These are phyloP conservation scores for Fraxinus angustifolia DNA, from an alignment of 305 asterid species.

Conservation along the genomic window DNA sequence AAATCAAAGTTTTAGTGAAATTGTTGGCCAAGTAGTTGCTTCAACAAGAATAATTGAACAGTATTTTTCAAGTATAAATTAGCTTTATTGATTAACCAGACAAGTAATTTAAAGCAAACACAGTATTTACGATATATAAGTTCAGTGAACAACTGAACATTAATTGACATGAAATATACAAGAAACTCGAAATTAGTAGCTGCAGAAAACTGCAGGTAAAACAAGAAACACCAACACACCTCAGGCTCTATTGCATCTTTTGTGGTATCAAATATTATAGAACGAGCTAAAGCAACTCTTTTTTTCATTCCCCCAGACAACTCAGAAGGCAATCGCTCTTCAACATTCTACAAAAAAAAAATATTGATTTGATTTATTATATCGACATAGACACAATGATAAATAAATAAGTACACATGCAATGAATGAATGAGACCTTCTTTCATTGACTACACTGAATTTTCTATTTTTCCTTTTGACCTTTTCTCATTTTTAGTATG, in stretches of 20 bases:
- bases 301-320: conserved; percentile 99
- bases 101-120: not conserved
- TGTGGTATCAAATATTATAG: conserved; percentile 82
- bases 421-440: conserved; percentile 15
- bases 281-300: conserved; percentile 96
- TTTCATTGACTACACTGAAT: conserved; percentile 8
- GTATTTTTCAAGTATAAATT: not conserved
- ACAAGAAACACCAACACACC: conserved; percentile 36
- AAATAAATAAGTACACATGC: conserved; percentile 9
- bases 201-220: not conserved
- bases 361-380: conserved; percentile 18
- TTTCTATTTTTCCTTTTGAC: not conserved
- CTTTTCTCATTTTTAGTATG: conserved; percentile 2
- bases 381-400: not conserved
- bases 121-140: not conserved
- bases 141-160: not conserved
- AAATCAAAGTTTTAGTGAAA: not conserved
- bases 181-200: not conserved
- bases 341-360: conserved; percentile 69
- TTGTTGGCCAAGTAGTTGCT: not conserved
- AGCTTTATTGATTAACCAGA: not conserved
- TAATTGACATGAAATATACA: not conserved
- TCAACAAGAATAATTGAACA: not conserved
- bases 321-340: conserved; percentile 89
- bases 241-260: conserved; percentile 84